A percentile compares a stretch with the other conserved stretches of the same genome.
Evolutionary conservation across 805 yeast genomes (phyloP).

Genomic region (Pichia phayaonensis): DNA sequence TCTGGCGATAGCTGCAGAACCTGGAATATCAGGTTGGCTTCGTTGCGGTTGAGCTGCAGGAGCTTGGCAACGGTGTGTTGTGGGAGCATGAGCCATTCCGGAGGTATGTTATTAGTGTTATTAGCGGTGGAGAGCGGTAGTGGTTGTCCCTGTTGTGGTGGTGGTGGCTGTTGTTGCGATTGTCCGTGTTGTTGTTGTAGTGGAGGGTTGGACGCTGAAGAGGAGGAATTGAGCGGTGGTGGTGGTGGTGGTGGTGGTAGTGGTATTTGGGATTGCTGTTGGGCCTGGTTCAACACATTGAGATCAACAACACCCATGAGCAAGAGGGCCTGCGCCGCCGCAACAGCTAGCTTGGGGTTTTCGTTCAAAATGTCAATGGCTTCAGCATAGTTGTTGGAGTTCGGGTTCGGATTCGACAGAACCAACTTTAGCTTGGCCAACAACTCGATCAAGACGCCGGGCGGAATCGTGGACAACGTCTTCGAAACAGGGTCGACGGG

Average conservation of each 20-base stretch:
- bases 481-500: conserved; percentile 45
- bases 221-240: too few species aligned
- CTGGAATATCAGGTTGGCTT: conserved; percentile 50
- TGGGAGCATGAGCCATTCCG: conserved; percentile 44
- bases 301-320: conserved; percentile 71
- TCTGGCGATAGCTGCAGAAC: conserved; percentile 43
- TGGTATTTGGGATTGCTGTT: neutral
- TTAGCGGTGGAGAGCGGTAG: neutral
- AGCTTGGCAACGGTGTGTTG: conserved; percentile 43
- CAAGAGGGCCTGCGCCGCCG: conserved; percentile 66
- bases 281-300: conserved; percentile 58
- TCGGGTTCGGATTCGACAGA: conserved; percentile 43
- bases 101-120: conserved; percentile 16
- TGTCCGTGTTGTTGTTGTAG: conserved; percentile 6
- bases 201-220: too few species aligned
- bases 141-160: conserved; percentile 3
- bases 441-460: conserved; percentile 61
- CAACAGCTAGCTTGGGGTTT: conserved; percentile 50
- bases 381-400: conserved; percentile 30
- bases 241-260: neutral
- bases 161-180: conserved; percentile 7
- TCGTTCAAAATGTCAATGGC: conserved; percentile 47
- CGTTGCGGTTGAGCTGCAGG: conserved; percentile 43
- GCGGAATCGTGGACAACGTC: conserved; percentile 58
- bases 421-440: conserved; percentile 58